phyloP scores from a whole-genome alignment of 768 basidiomycete genomes.

The Mycena galopus region DNA sequence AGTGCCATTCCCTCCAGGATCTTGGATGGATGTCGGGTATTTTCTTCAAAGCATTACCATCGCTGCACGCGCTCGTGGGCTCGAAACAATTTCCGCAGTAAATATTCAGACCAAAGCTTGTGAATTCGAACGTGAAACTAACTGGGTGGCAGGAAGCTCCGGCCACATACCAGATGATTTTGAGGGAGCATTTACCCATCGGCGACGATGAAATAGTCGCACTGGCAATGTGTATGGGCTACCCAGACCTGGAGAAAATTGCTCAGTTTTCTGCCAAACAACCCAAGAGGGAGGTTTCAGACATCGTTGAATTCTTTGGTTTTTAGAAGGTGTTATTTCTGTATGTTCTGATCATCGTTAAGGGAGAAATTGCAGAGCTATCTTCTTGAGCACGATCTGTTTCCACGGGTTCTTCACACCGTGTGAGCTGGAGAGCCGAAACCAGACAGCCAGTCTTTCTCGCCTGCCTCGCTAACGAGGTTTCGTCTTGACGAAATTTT shows the following conservation, averaged over 20 bases:
- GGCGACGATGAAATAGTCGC: constrained; percentile 33
- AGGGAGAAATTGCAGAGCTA: constrained; percentile 39
- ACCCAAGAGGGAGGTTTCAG: constrained; percentile 33
- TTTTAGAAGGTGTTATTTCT: not conserved
- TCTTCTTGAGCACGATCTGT: constrained; percentile 63
- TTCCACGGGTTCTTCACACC: constrained; percentile 73
- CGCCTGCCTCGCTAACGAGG: constrained; percentile 40
- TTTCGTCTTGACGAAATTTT: constrained; percentile 42
- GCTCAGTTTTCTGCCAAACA: constrained; percentile 26
- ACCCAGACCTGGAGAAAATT: constrained; percentile 36
- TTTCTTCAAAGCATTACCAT: constrained; percentile 36
- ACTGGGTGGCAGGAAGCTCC: constrained; percentile 12
- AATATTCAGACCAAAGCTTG: not conserved
- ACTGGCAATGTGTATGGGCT: constrained; percentile 31
- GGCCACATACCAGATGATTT: constrained; percentile 34
- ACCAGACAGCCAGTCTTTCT: constrained; percentile 51
- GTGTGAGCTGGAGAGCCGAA: constrained; percentile 61
- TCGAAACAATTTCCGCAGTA: constrained; percentile 34
- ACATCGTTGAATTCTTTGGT: constrained; percentile 33
- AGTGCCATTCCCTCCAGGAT: not conserved
- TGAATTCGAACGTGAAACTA: not conserved
- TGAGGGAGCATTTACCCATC: constrained; percentile 29
- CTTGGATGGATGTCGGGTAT: constrained; percentile 36
- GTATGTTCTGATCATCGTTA: no score
- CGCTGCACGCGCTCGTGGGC: constrained; percentile 35